A percentile compares a stretch with the other conserved stretches of the same genome.
phyloP scores from a whole-genome alignment of 768 basidiomycete species.

The Sarcomyxa edulis region DNA sequence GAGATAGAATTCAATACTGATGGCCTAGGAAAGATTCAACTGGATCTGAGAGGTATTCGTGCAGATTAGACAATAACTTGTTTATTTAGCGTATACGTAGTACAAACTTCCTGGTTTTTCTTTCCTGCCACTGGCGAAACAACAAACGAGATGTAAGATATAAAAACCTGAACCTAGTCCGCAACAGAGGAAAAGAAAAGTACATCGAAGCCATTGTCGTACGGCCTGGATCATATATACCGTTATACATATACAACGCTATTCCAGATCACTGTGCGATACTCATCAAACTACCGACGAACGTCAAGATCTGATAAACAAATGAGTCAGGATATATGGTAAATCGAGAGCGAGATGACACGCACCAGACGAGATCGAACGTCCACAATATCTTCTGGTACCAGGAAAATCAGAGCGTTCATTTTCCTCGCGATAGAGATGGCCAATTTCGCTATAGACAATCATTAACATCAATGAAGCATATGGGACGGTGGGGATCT shows the following conservation, averaged over 20 bases:
- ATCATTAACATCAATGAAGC: conserved; percentile 4
- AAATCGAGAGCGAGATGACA: conserved; percentile 11
- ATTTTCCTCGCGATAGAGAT: conserved; percentile 99
- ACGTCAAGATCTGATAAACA: conserved; percentile 80
- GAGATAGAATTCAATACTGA: too few relatives aligned
- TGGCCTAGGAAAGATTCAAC: too few relatives aligned
- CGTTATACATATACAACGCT: conserved; percentile 2
- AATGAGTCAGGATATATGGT: background rate
- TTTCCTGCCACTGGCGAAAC: too few relatives aligned
- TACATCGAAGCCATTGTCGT: too few relatives aligned
- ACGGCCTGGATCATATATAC: conserved; percentile 1
- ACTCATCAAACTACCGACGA: conserved; percentile 91
- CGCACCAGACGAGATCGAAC: conserved; percentile 84
- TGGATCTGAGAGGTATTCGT: too few relatives aligned
- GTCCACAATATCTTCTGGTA: conserved; percentile 96
- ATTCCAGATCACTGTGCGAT: conserved; percentile 35
- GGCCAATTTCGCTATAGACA: conserved; percentile 77
- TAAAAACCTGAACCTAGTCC: too few relatives aligned
- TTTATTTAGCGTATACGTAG: too few relatives aligned
- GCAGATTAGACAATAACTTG: too few relatives aligned
- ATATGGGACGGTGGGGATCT: conserved; percentile 23
- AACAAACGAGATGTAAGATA: too few relatives aligned
- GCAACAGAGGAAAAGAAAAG: too few relatives aligned
- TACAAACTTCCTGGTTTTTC: too few relatives aligned
- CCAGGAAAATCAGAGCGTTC: conserved; percentile 93